Evolutionary conservation across 2,329 filamentous ascomycete genomes (phyloP).

Genomic region (Ophiostoma angusticollis): DNA sequence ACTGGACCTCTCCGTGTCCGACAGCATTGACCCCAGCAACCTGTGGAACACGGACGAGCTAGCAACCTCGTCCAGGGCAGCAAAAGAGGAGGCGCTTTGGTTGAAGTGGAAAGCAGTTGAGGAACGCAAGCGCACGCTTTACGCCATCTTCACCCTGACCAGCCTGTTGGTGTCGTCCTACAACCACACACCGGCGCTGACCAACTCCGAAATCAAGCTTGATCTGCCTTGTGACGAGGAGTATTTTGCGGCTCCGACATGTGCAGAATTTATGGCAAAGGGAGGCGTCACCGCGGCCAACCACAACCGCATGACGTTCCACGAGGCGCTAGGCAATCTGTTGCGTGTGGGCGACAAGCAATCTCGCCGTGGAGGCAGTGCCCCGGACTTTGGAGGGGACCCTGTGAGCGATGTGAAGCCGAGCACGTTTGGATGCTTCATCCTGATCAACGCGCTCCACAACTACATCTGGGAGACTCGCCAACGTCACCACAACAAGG

Average conservation of each 20-base stretch:
- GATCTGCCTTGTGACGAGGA: slow-evolving; percentile 90
- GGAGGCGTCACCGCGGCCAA: slow-evolving; percentile 59
- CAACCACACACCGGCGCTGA: slow-evolving; percentile 80
- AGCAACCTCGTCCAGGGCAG: slow-evolving; percentile 20
- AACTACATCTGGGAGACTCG: slow-evolving; percentile 98
- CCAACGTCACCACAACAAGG: slow-evolving; percentile 73
- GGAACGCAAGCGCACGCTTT: slow-evolving; percentile 86
- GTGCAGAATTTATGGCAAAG: slow-evolving; percentile 66
- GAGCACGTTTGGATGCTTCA: slow-evolving; percentile 82
- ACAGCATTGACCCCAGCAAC: slow-evolving; percentile 30
- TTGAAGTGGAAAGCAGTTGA: slow-evolving; percentile 77
- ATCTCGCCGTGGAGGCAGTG: slow-evolving; percentile 28
- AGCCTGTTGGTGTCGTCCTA: slow-evolving; percentile 86
- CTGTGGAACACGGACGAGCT: slow-evolving; percentile 27
- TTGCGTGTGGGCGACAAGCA: slow-evolving; percentile 61
- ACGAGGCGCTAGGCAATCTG: slow-evolving; percentile 66
- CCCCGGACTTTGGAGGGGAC: slow-evolving; percentile 34
- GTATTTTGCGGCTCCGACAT: slow-evolving; percentile 71
- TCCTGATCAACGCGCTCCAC: slow-evolving; percentile 87
- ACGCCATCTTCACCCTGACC: slow-evolving; percentile 80
- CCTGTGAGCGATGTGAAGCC: slow-evolving; percentile 52
- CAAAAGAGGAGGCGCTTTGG: slow-evolving; percentile 63
- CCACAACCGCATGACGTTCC: slow-evolving; percentile 64
- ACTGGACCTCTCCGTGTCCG: slow-evolving; percentile 42
- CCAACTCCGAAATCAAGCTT: slow-evolving; percentile 84